Percentiles rank a stretch among this genome's conserved stretches.
Evolutionary conservation across 2,329 filamentous ascomycete genomes (phyloP).

Genomic region (Trichoderma sp.): DNA sequence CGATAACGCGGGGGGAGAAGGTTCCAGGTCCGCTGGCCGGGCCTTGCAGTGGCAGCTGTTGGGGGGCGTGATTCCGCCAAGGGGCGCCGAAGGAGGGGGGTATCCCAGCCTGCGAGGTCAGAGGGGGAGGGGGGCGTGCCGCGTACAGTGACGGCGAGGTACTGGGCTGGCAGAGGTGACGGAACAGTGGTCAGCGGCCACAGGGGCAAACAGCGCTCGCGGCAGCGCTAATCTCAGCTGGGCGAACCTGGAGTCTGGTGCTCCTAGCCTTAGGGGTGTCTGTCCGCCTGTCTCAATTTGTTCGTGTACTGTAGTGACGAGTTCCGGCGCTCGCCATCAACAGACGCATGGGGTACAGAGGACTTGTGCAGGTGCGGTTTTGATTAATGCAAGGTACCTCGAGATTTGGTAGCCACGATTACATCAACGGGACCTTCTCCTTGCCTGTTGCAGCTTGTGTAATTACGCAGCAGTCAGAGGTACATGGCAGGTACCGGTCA

Average conservation of each 20-base stretch:
- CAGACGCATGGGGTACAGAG: neutral
- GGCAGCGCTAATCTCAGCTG: conserved; percentile 20
- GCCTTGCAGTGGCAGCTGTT: neutral
- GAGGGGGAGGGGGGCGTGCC: neutral
- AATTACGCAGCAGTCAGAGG: neutral
- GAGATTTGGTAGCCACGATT: neutral
- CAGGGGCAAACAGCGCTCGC: conserved; percentile 12
- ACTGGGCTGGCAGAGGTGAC: neutral
- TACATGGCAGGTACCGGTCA: neutral
- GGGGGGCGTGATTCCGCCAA: conserved; percentile 13
- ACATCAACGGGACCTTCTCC: neutral
- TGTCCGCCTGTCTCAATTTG: neutral
- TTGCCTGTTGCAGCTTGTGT: neutral
- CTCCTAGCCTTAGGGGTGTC: neutral
- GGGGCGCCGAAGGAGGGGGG: neutral
- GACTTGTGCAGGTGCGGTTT: neutral
- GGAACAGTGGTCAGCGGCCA: conserved; percentile 14
- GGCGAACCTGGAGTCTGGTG: neutral
- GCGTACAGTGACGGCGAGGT: neutral
- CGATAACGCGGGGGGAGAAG: conserved; percentile 15
- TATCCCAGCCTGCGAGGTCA: neutral
- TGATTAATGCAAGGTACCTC: neutral
- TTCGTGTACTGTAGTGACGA: neutral
- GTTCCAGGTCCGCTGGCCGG: neutral
- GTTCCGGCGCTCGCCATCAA: neutral